phyloP scores from a whole-genome alignment of 768 basidiomycete species.

The Paxillus ammoniavirescens region DNA sequence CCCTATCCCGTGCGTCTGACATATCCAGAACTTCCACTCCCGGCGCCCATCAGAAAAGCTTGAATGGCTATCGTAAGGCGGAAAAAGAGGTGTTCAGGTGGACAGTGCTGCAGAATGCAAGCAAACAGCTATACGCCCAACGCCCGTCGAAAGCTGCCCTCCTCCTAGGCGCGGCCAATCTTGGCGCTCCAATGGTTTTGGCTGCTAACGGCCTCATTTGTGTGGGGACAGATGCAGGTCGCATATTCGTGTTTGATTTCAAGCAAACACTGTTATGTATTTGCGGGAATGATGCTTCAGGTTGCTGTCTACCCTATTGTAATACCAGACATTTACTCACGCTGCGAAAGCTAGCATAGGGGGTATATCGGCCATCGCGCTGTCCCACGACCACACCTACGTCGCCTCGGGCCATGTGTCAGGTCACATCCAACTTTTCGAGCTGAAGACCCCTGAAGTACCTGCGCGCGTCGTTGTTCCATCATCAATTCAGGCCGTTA shows the following conservation, averaged over 20 bases:
- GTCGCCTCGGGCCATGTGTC: conserved; percentile 83
- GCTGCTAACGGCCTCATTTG: conserved; percentile 88
- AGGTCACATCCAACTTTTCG: conserved; percentile 85
- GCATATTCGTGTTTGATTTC: conserved; percentile 84
- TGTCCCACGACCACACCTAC: conserved; percentile 94
- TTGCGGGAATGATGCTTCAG: conserved; percentile 67
- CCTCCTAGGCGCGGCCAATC: conserved; percentile 54
- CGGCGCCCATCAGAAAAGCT: conserved; percentile 31
- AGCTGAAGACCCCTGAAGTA: conserved; percentile 64
- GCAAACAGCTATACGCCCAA: conserved; percentile 52
- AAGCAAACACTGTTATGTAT: conserved; percentile 79
- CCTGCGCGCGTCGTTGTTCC: conserved; percentile 73
- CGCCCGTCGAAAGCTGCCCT: conserved; percentile 58
- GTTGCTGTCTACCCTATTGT: conserved; percentile 39
- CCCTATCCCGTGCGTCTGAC: conserved; percentile 65
- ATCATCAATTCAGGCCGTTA: conserved; percentile 61
- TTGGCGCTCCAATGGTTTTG: conserved; percentile 75
- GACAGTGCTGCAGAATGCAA: conserved; percentile 63
- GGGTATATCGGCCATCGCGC: conserved; percentile 85
- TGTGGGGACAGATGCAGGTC: conserved; percentile 80
- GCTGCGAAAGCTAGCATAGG: conserved; percentile 49
- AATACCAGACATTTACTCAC: conserved; percentile 18
- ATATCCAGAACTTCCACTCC: conserved; percentile 67
- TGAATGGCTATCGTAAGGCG: conserved; percentile 18
- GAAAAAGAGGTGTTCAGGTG: conserved; percentile 71